phyloP scores from a whole-genome alignment of 805 yeast genomes.

The Brettanomyces sp. region DNA sequence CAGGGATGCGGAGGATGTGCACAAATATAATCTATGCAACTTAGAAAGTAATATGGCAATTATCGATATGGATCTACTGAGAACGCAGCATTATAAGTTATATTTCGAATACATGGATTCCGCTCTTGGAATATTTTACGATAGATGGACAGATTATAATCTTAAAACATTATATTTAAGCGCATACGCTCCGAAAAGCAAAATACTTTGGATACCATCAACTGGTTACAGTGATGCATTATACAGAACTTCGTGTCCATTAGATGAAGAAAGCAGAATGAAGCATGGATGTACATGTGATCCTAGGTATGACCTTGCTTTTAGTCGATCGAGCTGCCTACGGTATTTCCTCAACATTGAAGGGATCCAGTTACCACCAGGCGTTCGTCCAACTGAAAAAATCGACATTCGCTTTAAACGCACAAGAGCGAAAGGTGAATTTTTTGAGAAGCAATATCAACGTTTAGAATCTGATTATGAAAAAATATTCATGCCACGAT shows the following conservation, averaged over 20 bases:
- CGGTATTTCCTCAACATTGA: slow-evolving; percentile 26
- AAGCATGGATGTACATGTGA: slow-evolving; percentile 17
- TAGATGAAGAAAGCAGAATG: slow-evolving; percentile 5
- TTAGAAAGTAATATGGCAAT: slow-evolving; percentile 56
- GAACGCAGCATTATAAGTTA: slow-evolving; percentile 35
- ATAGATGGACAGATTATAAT: slow-evolving; percentile 53
- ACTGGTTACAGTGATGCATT: slow-evolving; percentile 13
- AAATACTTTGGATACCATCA: slow-evolving; percentile 44
- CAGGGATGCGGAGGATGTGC: background rate
- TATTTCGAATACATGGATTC: slow-evolving; percentile 38
- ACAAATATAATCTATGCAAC: slow-evolving; percentile 31
- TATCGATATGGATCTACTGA: slow-evolving; percentile 40
- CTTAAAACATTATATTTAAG: slow-evolving; percentile 31
- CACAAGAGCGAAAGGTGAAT: background rate
- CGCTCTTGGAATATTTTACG: slow-evolving; percentile 46
- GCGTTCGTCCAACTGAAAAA: background rate
- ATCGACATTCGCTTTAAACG: background rate
- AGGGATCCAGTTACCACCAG: background rate
- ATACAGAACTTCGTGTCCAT: slow-evolving; percentile 14
- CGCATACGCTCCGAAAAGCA: slow-evolving; percentile 31
- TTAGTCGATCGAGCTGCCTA: slow-evolving; percentile 41
- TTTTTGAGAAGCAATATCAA: background rate
- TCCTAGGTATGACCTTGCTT: slow-evolving; percentile 27
- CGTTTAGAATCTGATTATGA: background rate
- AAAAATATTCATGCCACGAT: background rate